These are phyloP conservation scores for Aspergillus sclerotiicarbonarius DNA, from an alignment of 495 filamentous ascomycete species.

Conservation along the genomic window DNA sequence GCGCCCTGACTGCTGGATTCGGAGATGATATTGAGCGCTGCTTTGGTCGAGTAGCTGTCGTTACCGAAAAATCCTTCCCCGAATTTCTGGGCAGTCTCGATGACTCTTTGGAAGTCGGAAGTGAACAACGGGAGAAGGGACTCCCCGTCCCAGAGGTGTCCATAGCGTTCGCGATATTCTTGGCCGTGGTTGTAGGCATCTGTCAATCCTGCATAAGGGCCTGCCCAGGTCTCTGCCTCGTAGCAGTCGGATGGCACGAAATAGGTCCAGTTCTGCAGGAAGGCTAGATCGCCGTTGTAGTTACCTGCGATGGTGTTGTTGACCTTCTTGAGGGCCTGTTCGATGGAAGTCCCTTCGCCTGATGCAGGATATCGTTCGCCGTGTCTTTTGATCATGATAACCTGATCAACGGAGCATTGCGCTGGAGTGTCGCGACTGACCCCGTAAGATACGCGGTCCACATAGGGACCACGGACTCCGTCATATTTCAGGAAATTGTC, in stretches of 20 bases:
- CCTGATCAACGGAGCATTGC: conserved; percentile 25
- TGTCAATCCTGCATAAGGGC: conserved; percentile 50
- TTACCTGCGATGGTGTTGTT: conserved; percentile 14
- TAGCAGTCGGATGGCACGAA: conserved; percentile 40
- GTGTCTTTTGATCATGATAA: conserved; percentile 41
- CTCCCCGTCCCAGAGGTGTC: conserved; percentile 36
- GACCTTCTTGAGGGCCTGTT: conserved; percentile 19
- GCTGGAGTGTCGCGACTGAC: conserved; percentile 24
- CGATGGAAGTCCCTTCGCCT: conserved; percentile 10
- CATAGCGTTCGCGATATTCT: conserved; percentile 44
- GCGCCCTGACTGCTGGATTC: conserved; percentile 44
- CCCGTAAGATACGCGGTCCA: conserved; percentile 19
- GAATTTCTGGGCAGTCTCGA: conserved; percentile 53
- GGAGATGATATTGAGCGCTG: conserved; percentile 46
- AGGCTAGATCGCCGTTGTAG: conserved; percentile 43
- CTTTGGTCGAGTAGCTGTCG: conserved; percentile 28
- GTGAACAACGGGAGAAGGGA: conserved; percentile 40
- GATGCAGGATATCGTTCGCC: conserved; percentile 51
- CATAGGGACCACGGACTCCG: conserved; percentile 21
- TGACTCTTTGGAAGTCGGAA: conserved; percentile 47
- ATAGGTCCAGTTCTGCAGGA: conserved; percentile 51
- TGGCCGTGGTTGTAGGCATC: conserved; percentile 41
- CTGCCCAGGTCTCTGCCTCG: conserved; percentile 36
- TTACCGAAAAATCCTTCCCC: conserved; percentile 53
- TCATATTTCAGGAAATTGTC: conserved; percentile 21